Evolutionary conservation across 2,329 filamentous ascomycete species (phyloP).

Genomic region (Verticillium dahliae): DNA sequence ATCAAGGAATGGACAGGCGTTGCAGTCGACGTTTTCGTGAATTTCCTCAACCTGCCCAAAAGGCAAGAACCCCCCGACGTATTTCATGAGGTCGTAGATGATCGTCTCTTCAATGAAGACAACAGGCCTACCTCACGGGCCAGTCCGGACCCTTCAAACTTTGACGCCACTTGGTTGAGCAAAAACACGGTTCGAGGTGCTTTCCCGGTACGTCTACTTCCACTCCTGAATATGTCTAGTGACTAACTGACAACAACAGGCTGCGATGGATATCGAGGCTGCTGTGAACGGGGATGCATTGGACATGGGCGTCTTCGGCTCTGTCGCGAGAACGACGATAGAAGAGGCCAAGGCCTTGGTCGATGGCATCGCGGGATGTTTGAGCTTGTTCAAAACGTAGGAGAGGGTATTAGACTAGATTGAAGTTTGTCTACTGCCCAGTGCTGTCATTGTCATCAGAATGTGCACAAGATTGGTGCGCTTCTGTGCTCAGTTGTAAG

Average conservation of each 20-base stretch:
- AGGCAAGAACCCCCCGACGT: background rate
- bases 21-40: slow-evolving; percentile 67
- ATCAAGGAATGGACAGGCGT: slow-evolving; percentile 71
- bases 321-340: slow-evolving; percentile 3
- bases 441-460: no score
- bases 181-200: slow-evolving; percentile 19
- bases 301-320: slow-evolving; percentile 34
- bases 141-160: background rate
- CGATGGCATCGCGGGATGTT: background rate
- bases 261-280: slow-evolving; percentile 33
- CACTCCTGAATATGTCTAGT: background rate
- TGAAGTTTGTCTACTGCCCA: no score
- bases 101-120: background rate
- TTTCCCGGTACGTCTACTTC: slow-evolving; percentile 22
- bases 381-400: background rate
- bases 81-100: background rate
- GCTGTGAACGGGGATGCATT: slow-evolving; percentile 22
- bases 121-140: background rate
- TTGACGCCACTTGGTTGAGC: slow-evolving; percentile 10
- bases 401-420: no score
- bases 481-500: no score
- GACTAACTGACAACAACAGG: slow-evolving; percentile 16
- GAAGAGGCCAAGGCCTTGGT: background rate
- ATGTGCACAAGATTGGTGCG: no score
- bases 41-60: slow-evolving; percentile 60